phyloP scores from a whole-genome alignment of 495 filamentous ascomycete genomes.

The Aspergillus funiculosus region DNA sequence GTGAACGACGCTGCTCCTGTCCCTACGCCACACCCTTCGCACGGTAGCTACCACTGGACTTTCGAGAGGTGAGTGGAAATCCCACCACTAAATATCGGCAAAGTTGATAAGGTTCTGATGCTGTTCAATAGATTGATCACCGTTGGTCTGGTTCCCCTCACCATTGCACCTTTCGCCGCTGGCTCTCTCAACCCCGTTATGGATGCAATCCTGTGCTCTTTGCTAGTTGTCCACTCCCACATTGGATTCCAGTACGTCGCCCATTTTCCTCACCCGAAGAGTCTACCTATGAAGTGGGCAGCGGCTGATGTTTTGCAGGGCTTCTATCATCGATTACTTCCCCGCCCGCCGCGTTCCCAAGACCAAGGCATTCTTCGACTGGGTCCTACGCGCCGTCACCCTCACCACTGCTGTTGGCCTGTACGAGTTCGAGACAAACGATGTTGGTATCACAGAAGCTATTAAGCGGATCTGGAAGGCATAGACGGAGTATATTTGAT shows the following conservation, averaged over 20 bases:
- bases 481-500: conserved; percentile 31
- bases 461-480: conserved; percentile 83
- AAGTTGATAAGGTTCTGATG: conserved; percentile 11
- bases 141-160: conserved; percentile 75
- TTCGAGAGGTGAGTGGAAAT: conserved; percentile 72
- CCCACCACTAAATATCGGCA: not conserved
- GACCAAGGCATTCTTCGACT: conserved; percentile 56
- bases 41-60: conserved; percentile 97
- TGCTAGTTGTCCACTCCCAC: conserved; percentile 85
- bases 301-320: conserved; percentile 38
- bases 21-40: conserved; percentile 61
- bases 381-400: conserved; percentile 74
- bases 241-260: conserved; percentile 76
- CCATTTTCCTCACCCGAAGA: not conserved
- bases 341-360: conserved; percentile 65
- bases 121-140: conserved; percentile 53
- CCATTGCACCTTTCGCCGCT: conserved; percentile 83
- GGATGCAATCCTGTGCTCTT: conserved; percentile 78
- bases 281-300: too few species aligned
- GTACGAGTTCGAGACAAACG: conserved; percentile 99
- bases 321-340: conserved; percentile 85
- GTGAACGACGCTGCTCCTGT: conserved; percentile 83
- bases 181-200: conserved; percentile 83
- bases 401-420: conserved; percentile 77
- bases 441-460: conserved; percentile 87